Conservation (phyloP, 169 alveolate species). For the Plasmodium vivax region DNA sequence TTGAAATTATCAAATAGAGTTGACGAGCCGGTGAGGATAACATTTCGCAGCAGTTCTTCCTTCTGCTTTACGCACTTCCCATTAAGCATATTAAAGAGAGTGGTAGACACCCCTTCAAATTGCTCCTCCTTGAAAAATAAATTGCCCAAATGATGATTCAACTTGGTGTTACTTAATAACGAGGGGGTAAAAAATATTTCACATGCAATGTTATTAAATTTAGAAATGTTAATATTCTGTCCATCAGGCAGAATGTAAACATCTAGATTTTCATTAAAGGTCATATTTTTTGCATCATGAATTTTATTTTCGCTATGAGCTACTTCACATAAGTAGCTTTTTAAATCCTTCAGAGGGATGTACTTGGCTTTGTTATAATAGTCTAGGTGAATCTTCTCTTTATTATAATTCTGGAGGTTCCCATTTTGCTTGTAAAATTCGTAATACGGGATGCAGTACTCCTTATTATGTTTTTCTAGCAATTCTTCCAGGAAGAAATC, state of each 20-base stretch:
- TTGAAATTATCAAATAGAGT: constrained; percentile 39
- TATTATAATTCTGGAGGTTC: not conserved
- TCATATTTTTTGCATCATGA: constrained; percentile 58
- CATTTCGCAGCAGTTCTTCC: constrained; percentile 15
- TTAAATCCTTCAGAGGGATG: constrained; percentile 53
- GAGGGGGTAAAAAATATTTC: constrained; percentile 68
- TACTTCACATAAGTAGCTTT: constrained; percentile 64
- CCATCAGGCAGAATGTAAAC: constrained; percentile 66
- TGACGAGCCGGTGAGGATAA: constrained; percentile 54
- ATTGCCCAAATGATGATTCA: constrained; percentile 5
- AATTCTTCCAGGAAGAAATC: constrained; percentile 34
- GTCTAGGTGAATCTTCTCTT: constrained; percentile 24
- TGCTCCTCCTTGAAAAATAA: constrained; percentile 15
- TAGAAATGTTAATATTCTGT: constrained; percentile 52
- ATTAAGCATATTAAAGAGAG: constrained; percentile 51
- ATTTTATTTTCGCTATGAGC: constrained; percentile 58
- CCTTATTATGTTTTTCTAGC: constrained; percentile 30
- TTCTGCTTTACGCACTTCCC: not conserved
- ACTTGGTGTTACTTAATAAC: constrained; percentile 8
- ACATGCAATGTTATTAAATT: constrained; percentile 48
- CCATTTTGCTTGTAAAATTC: constrained; percentile 6
- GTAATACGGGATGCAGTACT: constrained; percentile 35
- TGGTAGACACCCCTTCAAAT: constrained; percentile 12
- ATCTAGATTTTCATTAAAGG: constrained; percentile 27
- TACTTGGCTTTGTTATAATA: constrained; percentile 54